Conservation (phyloP, 2,329 filamentous ascomycete species). For the Pyrenophora tritici-repentis region DNA sequence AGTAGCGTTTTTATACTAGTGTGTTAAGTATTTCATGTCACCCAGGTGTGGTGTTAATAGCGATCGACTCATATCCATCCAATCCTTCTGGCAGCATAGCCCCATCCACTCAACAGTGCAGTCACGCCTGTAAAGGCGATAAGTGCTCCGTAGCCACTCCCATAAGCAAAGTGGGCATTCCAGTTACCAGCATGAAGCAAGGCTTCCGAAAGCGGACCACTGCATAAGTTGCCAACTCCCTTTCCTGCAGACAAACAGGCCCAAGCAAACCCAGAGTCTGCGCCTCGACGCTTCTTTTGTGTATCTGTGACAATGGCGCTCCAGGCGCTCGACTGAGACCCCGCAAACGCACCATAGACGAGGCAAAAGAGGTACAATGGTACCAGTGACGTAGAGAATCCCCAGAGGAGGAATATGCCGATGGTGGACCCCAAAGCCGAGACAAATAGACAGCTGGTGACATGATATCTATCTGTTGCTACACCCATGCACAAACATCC, state of each 20-base stretch:
- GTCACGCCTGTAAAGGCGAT: slow-evolving; percentile 52
- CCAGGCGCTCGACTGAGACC: slow-evolving; percentile 50
- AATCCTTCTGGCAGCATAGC: slow-evolving; percentile 36
- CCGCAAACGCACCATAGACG: slow-evolving; percentile 51
- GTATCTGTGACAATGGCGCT: slow-evolving; percentile 53
- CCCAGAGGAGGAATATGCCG: slow-evolving; percentile 53
- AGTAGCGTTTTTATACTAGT: no score
- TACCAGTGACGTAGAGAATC: slow-evolving; percentile 49
- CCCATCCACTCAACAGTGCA: slow-evolving; percentile 41
- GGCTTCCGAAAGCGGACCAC: slow-evolving; percentile 58
- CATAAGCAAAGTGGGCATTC: slow-evolving; percentile 49
- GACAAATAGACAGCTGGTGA: slow-evolving; percentile 47
- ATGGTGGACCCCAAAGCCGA: slow-evolving; percentile 45
- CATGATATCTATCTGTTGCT: slow-evolving; percentile 47
- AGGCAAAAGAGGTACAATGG: slow-evolving; percentile 52
- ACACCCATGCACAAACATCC: slow-evolving; percentile 48
- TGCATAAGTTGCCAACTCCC: slow-evolving; percentile 57
- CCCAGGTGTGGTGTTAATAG: no score
- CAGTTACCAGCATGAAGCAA: slow-evolving; percentile 47
- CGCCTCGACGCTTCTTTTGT: slow-evolving; percentile 38
- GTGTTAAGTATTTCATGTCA: no score
- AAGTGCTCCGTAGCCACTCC: slow-evolving; percentile 50
- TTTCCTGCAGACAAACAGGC: slow-evolving; percentile 55
- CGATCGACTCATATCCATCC: slow-evolving; percentile 33
- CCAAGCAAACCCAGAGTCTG: slow-evolving; percentile 57